These are phyloP conservation scores for Blumeriella jaapii DNA, from an alignment of 2,329 filamentous ascomycete species.

Conservation along the genomic window DNA sequence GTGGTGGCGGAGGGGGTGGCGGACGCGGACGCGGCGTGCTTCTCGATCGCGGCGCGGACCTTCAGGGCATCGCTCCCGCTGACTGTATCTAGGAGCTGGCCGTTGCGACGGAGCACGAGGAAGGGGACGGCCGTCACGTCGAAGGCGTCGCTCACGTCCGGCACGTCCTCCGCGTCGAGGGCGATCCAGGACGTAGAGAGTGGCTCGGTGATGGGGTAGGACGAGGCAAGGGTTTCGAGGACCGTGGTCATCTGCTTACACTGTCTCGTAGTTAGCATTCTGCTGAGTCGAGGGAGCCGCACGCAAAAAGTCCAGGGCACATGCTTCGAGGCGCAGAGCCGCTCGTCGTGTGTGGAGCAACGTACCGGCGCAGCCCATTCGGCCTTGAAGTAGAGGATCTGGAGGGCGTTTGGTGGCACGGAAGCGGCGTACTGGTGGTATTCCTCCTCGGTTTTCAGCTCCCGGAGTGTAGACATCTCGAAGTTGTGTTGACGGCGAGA, in stretches of 20 bases:
- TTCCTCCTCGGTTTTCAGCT: conserved; percentile 61
- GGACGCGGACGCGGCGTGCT: no score
- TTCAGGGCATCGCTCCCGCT: conserved; percentile 82
- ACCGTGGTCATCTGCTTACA: conserved; percentile 90
- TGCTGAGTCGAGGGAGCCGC: no score
- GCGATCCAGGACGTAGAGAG: conserved; percentile 70
- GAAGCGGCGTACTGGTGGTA: conserved; percentile 60
- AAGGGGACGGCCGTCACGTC: conserved; percentile 92
- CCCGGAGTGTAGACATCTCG: conserved; percentile 63
- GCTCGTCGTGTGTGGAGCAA: background rate
- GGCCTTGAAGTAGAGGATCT: conserved; percentile 89
- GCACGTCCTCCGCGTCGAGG: conserved; percentile 88
- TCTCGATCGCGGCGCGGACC: conserved; percentile 77
- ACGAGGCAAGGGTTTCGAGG: conserved; percentile 72
- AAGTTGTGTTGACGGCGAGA: background rate
- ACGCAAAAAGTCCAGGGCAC: no score
- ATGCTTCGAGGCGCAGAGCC: background rate
- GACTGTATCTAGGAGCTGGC: conserved; percentile 69
- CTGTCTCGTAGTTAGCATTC: conserved; percentile 8
- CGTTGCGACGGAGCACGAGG: conserved; percentile 69
- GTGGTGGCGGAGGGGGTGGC: no score
- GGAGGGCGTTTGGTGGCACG: conserved; percentile 57
- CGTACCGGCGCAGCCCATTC: conserved; percentile 76
- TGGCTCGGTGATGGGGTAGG: conserved; percentile 63
- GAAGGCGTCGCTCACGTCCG: conserved; percentile 84